Evolutionary conservation across 1,284 basidiomycete genomes (phyloP), one percentile per base, ranked within the genome.

Genomic region (Mycena sp.): DNA sequence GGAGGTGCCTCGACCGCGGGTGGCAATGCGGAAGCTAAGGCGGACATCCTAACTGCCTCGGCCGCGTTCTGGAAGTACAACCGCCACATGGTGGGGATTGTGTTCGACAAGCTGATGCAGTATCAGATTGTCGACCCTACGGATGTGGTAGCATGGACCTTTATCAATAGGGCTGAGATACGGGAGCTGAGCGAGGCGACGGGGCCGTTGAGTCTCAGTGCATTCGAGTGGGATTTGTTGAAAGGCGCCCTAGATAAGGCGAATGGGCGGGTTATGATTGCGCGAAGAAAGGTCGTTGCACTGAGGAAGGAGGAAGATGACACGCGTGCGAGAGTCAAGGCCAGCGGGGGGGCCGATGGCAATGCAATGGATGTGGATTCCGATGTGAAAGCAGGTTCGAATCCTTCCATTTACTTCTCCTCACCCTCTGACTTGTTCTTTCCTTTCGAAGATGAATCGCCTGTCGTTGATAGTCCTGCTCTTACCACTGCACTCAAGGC

Each of bases 51-150:
- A 25, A 84, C 81, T 49, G 88, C 89, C 19, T 88, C 92, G 6
- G 85, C 84, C 1, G 76, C 80, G 23, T 98, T 93, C 79, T 98
- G 95, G 95, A 84, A 83, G 67, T 78, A 87, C 65, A 94, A 92
- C 71, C 81, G 83, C 28, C 94, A 97, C 72, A 94, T 96, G 88
- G 83, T 96, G 41, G 83, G 85, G 21, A 94, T 99, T 71, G 96
- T 98, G 6, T 90, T 97, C 67, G 98, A 99, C 83, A 99, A 99
- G 80, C 82, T 99, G 65, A 92, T 99, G 86, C 97, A 99, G 77
- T 99, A 99, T 78, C 94, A 98, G 72, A 93, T 99, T 61, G 91
- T 99, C 29, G 96, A 99, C 72, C 95, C 96, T 0, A 87, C 90
- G 16, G 96, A 99, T 72, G 92, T 99, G 17, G 90, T 98, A 55